Percentiles rank a stretch among this genome's conserved stretches.
These are phyloP conservation scores for Amaranthus cruentus DNA, from an alignment of 148 eudicot species.

Conservation along the genomic window DNA sequence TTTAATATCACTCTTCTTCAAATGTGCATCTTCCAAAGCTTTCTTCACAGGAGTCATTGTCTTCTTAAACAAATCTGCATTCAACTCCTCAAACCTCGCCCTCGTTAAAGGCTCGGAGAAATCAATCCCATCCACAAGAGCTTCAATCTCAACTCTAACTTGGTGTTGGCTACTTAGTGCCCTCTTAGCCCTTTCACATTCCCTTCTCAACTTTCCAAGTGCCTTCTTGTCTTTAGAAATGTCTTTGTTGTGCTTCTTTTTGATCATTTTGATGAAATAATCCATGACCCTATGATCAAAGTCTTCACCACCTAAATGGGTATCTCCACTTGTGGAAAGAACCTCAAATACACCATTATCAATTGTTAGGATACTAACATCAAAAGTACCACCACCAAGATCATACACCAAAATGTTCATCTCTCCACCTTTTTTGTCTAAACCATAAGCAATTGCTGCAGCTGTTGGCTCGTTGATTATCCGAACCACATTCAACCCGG, in stretches of 20 bases:
- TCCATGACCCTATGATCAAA: slow-evolving; percentile 51
- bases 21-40: slow-evolving; percentile 42
- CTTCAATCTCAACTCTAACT: slow-evolving; percentile 43
- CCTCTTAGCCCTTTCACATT: slow-evolving; percentile 49
- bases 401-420: slow-evolving; percentile 49
- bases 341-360: slow-evolving; percentile 51
- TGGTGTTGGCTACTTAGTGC: slow-evolving; percentile 50
- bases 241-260: slow-evolving; percentile 45
- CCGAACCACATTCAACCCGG: slow-evolving; percentile 44
- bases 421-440: slow-evolving; percentile 40
- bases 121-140: slow-evolving; percentile 38
- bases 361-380: slow-evolving; percentile 40
- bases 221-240: slow-evolving; percentile 49
- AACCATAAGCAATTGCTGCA: slow-evolving; percentile 47
- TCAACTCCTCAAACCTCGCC: slow-evolving; percentile 47
- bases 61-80: slow-evolving; percentile 50
- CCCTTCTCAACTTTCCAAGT: slow-evolving; percentile 41
- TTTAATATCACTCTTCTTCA: slow-evolving; percentile 37
- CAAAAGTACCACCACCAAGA: slow-evolving; percentile 53
- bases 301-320: slow-evolving; percentile 57
- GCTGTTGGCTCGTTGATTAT: slow-evolving; percentile 49
- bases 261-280: slow-evolving; percentile 45
- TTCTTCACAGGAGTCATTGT: slow-evolving; percentile 44
- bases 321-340: slow-evolving; percentile 49
- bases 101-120: slow-evolving; percentile 49